Evolutionary conservation across 768 basidiomycete species (phyloP).

Genomic region (Mycena pura): DNA sequence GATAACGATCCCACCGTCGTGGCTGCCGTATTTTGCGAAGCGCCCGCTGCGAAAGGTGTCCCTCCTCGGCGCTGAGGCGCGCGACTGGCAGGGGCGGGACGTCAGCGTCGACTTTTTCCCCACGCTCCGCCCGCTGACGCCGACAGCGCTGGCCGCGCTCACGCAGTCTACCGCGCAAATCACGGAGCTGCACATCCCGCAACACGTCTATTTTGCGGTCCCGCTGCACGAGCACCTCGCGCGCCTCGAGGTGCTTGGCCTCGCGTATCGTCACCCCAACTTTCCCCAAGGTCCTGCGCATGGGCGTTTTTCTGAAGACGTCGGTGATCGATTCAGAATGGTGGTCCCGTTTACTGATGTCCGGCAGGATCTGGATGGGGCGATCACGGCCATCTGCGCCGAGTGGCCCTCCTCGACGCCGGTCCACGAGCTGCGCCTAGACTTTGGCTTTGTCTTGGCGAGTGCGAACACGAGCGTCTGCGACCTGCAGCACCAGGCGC

Average conservation of each 20-base stretch:
- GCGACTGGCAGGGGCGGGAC: neutral
- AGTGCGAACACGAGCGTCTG: constrained; percentile 6
- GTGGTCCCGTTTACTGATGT: too few relatives aligned
- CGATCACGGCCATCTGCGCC: neutral
- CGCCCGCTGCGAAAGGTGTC: constrained; percentile 12
- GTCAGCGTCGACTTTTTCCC: neutral
- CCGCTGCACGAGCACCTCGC: constrained; percentile 11
- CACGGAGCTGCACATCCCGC: constrained; percentile 19
- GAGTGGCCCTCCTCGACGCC: neutral
- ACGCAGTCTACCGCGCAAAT: neutral
- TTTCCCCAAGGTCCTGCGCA: constrained; percentile 4
- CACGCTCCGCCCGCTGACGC: constrained; percentile 6
- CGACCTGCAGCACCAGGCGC: constrained; percentile 12
- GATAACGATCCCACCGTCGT: neutral
- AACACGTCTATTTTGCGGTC: constrained; percentile 13
- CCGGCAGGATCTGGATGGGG: neutral
- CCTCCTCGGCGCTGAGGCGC: neutral
- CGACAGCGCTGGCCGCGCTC: neutral
- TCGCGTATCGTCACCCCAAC: constrained; percentile 18
- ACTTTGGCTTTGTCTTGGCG: neutral
- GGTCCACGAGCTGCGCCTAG: constrained; percentile 13
- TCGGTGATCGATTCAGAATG: neutral
- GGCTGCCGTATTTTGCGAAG: constrained; percentile 4
- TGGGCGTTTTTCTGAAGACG: too few relatives aligned
- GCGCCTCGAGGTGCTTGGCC: constrained; percentile 4